A percentile compares a stretch with the other conserved stretches of the same genome.
Evolutionary conservation across 805 yeast species (phyloP).

Genomic region (Lachancea kluyveri): DNA sequence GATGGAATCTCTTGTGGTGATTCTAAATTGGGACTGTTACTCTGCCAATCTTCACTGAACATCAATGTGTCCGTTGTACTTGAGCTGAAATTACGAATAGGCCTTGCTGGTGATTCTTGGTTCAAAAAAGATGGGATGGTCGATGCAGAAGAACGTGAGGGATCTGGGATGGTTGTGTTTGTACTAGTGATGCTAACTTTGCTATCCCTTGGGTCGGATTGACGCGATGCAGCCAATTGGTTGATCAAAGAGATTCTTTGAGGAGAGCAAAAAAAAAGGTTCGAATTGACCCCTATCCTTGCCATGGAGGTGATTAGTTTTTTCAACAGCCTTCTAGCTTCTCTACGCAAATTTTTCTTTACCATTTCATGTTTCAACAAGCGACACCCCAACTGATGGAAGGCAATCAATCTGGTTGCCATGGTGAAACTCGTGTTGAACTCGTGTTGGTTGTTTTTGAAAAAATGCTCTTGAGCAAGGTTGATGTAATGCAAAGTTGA

Average conservation of each 20-base stretch:
- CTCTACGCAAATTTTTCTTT: constrained; percentile 39
- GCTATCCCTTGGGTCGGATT: not conserved
- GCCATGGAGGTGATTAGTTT: constrained; percentile 50
- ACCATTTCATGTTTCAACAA: constrained; percentile 46
- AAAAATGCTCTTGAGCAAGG: constrained; percentile 44
- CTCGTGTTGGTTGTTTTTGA: constrained; percentile 42
- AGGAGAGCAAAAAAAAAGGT: constrained; percentile 43
- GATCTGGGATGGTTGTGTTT: constrained; percentile 7
- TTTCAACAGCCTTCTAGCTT: constrained; percentile 45
- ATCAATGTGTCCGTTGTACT: constrained; percentile 16
- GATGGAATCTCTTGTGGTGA: too few relatives aligned
- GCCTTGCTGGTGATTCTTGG: too few relatives aligned
- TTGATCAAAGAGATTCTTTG: constrained; percentile 4
- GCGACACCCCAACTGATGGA: constrained; percentile 50
- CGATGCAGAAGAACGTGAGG: constrained; percentile 5
- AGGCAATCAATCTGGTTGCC: constrained; percentile 46
- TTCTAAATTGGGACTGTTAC: constrained; percentile 1
- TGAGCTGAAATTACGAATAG: constrained; percentile 13
- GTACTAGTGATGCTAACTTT: constrained; percentile 5
- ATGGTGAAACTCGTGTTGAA: constrained; percentile 50
- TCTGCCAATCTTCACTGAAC: constrained; percentile 1
- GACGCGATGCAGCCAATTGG: not conserved
- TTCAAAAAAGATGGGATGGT: too few relatives aligned
- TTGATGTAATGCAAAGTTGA: constrained; percentile 43
- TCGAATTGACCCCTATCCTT: constrained; percentile 59